Base-by-base conservation (phyloP, 768 basidiomycete species). In the Tulasnella calospora region DNA sequence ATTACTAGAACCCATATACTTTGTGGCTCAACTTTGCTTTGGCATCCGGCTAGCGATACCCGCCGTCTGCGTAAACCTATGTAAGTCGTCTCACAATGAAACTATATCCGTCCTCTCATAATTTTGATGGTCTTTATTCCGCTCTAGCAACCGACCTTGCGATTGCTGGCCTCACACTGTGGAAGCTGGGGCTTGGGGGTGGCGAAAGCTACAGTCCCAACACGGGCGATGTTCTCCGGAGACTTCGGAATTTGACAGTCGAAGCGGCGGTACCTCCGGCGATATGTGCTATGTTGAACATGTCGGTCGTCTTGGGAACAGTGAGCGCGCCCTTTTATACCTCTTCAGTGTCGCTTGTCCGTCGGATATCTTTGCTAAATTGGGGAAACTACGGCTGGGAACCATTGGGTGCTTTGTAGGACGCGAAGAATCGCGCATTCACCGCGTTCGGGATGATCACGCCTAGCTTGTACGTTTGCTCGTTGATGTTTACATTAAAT, bases 231-330 rank as follows among this genome's bases (percentile, higher is more conserved):
- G 73, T 74, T 7, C 40, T 74, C 23, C 30, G 19, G 7, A 46
- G 46, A 51, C 73, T 74, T 21, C 57, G 35, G 1, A 27, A 36
- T 13, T 35, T 74, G 8, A 74, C 73, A 2, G 15, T 36, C 36
- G 73, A 74, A 46, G 41, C 73, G 35, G 73, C 73, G 8, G 44
- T 74, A n/a, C 73, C 73, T 46, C 73, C 73, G 38, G 40, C 46
- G 8, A 27, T 74, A 35, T 74, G 19, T 21, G 73, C 73, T 15
- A 1, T n/a, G 23, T 27, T 74, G 21, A 74, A 41, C 30, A n/a
- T 74, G 30, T 10, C 44, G 21, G 41, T 74, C 2, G 47, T 10
- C 40, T 23, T 74, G 38, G 46, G 12, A 27, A 44, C 44, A 9
- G 73, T 74, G 33, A 21, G 57, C 12, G 15, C 6, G 13, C 19